Base-by-base conservation (phyloP, 495 filamentous ascomycete species). In the Penicilliopsis zonata region DNA sequence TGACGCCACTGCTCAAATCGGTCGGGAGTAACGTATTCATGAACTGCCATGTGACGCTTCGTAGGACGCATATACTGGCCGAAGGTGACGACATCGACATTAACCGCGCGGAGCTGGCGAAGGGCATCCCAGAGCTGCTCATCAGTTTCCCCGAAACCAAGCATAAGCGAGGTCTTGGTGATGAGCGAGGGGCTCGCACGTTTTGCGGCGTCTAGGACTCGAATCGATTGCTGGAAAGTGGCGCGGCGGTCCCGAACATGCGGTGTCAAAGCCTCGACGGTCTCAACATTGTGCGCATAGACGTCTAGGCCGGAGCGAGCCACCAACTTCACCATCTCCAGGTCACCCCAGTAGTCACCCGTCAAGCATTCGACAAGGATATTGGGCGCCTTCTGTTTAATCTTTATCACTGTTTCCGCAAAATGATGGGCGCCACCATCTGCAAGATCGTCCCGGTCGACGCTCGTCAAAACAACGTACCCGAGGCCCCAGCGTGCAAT, bases 61-160 rank as follows among this genome's bases (percentile, higher is more conserved):
- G 90, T 98, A 8, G 90, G 90, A 3, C 86, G 81, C 90, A 98
- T 98, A 65, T 98, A 98, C 66, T 98, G 90, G 3, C 92, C 90
- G 37, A 98, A 96, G 0, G 90, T 98, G 22, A 98, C 85, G 9
- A 98, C 84, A 38, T 98, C 90, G 15, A 94, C 86, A 38, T 82
- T 65, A 22, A 75, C 61, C 34, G 74, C 75, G 14, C 90, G 74
- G 17, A 95, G 66, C 48, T 93, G 81, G 69, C 64, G 70, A 28
- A 98, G 57, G 5, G 88, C 71, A 39, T 81, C 71, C 73, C 74
- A 80, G 5, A 98, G 57, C 57, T 95, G 81, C n/a, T 82, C 71
- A 42, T 95, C 85, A 3, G 76, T 86, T 68, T 98, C 90, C 0
- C 90, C 90, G 15, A 98, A 55, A 10, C 90, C 90, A 1, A 98